These are phyloP conservation scores for Corylus avellana DNA, from an alignment of 306 rosid genomes.

Conservation along the genomic window DNA sequence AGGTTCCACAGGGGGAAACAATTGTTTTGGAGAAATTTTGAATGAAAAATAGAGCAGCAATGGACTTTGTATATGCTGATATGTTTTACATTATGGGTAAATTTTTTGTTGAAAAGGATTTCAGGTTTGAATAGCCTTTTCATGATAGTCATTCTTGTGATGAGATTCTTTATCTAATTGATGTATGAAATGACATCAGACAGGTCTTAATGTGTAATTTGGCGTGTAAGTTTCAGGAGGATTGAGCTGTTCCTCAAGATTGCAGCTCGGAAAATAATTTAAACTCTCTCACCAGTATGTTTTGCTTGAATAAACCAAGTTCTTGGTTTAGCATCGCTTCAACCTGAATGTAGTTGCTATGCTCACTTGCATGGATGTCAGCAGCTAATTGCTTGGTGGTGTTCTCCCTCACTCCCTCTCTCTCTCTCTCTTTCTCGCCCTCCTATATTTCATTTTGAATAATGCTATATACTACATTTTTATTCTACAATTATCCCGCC, in stretches of 20 bases:
- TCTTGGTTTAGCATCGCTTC: background rate
- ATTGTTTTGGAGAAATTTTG: background rate
- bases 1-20: conserved; percentile 5
- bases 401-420: background rate
- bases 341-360: background rate
- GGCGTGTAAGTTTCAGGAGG: background rate
- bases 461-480: too few species aligned
- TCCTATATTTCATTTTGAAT: too few species aligned
- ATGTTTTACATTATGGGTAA: background rate
- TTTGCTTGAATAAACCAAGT: background rate
- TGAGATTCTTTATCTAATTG: background rate
- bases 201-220: background rate
- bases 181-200: conserved; percentile 14
- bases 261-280: background rate
- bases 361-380: background rate
- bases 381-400: background rate
- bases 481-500: too few species aligned
- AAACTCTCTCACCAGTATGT: background rate
- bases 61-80: background rate
- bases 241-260: background rate
- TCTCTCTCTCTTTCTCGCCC: background rate
- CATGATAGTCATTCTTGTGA: background rate
- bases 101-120: conserved; percentile 14
- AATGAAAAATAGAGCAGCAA: background rate
- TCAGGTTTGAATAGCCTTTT: background rate